Evolutionary conservation across 192 early-diverging fungal species (phyloP), one percentile per base, ranked within the genome.

Genomic region (Dissophora ornata): DNA sequence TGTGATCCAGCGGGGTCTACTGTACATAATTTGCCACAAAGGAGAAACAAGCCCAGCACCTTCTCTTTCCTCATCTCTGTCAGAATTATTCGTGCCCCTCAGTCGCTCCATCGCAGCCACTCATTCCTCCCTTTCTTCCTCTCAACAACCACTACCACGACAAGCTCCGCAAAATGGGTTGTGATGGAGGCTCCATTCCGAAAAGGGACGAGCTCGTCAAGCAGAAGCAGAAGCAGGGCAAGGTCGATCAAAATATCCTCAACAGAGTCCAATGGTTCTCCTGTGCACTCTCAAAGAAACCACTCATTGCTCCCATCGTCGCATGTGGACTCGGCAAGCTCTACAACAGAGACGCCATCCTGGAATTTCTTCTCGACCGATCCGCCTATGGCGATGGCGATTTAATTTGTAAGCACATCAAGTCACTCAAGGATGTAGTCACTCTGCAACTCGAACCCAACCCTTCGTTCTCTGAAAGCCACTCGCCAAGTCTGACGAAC

Each of bases 171-270:
- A 67, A 36, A 25, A 91, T 91, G 90, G 89, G 92, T 79, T 88
- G 92, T 71, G 95, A 95, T 77, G 95, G 94, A 66, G 94, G 95
- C 48, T 90, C 87, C n/a, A 96, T 96, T 80, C 95, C 94, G 44
- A 89, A 87, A 71, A 81, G 95, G 28, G 85, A 90, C 63, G 95
- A 95, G 64, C 87, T 96, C 26, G 92, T 96, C 58, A 94, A 92
- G 80, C 87, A 90, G 60, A 93, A 92, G 56, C 81, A 90, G 60
- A 87, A 86, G 33, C 79, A 82, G 10, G 85, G 88, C 61, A 84
- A 83, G 29, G 84, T 85, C 19, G 91, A 96, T 81, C 86, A 88
- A n/a, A 80, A 79, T 45, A 73, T 88, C 25, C 83, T 90, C 64
- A 78, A 81, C 55, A 57, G 80, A 44, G 87, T 87, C 25, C 61